Conservation (phyloP, 2,329 filamentous ascomycete species). For the Xylariaceae sp. region DNA sequence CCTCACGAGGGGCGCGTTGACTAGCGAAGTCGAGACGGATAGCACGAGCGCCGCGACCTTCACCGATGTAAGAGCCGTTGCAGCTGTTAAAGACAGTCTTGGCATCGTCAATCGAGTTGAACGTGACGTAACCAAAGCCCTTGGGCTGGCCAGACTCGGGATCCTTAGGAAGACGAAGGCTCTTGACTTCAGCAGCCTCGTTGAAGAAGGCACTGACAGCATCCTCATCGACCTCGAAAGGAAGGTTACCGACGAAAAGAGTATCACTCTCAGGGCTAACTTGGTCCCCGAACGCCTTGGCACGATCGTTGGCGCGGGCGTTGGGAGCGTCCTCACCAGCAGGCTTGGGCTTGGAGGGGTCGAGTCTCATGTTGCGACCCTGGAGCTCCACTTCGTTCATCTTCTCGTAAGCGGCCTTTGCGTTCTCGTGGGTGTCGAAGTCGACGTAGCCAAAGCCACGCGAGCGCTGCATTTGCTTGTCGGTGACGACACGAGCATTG, state of each 20-base stretch:
- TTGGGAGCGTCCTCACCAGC: slow-evolving; percentile 50
- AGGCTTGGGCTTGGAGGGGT: slow-evolving; percentile 69
- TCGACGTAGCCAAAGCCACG: slow-evolving; percentile 95
- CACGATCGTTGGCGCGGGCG: slow-evolving; percentile 61
- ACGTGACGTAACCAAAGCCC: slow-evolving; percentile 91
- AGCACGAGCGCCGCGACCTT: slow-evolving; percentile 67
- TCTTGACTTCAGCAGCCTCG: slow-evolving; percentile 67
- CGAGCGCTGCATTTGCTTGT: slow-evolving; percentile 76
- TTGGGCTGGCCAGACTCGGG: slow-evolving; percentile 79
- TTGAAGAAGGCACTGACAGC: slow-evolving; percentile 71
- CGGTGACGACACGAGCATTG: slow-evolving; percentile 77
- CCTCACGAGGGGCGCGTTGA: slow-evolving; percentile 61
- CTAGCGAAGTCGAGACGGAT: slow-evolving; percentile 82
- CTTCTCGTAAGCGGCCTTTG: slow-evolving; percentile 68
- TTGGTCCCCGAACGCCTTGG: slow-evolving; percentile 72
- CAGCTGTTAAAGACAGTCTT: slow-evolving; percentile 68
- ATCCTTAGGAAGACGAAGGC: slow-evolving; percentile 86
- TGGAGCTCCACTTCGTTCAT: slow-evolving; percentile 76
- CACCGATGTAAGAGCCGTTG: slow-evolving; percentile 62
- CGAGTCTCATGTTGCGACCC: slow-evolving; percentile 72
- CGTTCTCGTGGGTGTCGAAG: slow-evolving; percentile 67
- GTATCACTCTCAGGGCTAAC: slow-evolving; percentile 80
- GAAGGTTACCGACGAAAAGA: slow-evolving; percentile 87
- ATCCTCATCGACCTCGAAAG: slow-evolving; percentile 79
- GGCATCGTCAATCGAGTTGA: slow-evolving; percentile 78